Conservation (phyloP, 768 basidiomycete species). For the Russula sp. region DNA sequence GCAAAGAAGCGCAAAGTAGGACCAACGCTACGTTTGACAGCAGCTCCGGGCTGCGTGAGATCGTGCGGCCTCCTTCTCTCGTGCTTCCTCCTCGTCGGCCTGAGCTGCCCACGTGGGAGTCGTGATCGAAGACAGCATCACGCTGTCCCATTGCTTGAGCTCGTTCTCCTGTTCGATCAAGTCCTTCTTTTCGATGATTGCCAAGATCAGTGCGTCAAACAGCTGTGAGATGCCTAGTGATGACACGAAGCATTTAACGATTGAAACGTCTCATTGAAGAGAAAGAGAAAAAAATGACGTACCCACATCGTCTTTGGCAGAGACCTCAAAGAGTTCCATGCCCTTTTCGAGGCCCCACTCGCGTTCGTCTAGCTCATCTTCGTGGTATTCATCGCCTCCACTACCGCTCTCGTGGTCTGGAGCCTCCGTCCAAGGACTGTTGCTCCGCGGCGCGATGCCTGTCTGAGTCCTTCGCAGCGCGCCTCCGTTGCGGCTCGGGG, state of each 20-base stretch:
- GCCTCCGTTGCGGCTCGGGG: conserved; percentile 42
- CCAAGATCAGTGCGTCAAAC: conserved; percentile 72
- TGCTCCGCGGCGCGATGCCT: conserved; percentile 29
- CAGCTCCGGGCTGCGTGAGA: conserved; percentile 58
- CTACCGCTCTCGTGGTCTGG: conserved; percentile 27
- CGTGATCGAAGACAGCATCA: conserved; percentile 58
- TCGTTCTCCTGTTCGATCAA: conserved; percentile 78
- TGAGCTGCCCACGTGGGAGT: conserved; percentile 74
- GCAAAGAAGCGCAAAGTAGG: conserved; percentile 10
- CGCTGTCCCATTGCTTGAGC: conserved; percentile 74
- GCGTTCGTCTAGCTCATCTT: conserved; percentile 43
- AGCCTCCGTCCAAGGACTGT: conserved; percentile 24
- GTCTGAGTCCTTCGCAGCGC: conserved; percentile 32
- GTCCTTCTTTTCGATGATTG: conserved; percentile 75
- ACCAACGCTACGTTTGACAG: conserved; percentile 43
- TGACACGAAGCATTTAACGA: not conserved
- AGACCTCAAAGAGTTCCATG: conserved; percentile 88
- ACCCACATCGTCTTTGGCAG: conserved; percentile 86
- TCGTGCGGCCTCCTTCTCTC: conserved; percentile 41
- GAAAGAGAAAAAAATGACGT: conserved; percentile 25
- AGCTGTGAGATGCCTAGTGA: conserved; percentile 67
- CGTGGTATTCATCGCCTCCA: conserved; percentile 51
- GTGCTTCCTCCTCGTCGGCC: conserved; percentile 74
- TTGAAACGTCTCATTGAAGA: not conserved
- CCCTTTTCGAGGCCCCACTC: conserved; percentile 78